Percentiles rank a stretch among this genome's conserved stretches.
phyloP scores from a whole-genome alignment of 106 monocot genomes.

The Platanthera zijinensis region DNA sequence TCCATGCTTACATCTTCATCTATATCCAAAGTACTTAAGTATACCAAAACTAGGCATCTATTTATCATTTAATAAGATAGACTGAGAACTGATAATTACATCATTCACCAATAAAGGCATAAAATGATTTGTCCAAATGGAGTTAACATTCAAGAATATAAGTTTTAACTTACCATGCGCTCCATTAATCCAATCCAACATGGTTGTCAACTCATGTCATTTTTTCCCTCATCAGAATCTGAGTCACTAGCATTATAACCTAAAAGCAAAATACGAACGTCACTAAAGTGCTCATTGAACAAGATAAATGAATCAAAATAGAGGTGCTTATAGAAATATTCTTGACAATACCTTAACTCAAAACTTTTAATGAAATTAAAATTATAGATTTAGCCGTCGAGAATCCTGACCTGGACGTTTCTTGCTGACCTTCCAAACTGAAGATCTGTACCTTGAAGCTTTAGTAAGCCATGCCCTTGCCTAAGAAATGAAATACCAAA shows the following conservation, averaged over 20 bases:
- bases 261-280: not conserved
- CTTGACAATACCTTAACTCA: not conserved
- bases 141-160: not conserved
- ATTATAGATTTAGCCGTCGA: not conserved
- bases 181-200: not conserved
- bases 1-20: too few relatives aligned
- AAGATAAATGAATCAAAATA: not conserved
- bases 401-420: constrained; percentile 65
- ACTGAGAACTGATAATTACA: not conserved
- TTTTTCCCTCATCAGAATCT: constrained; percentile 44
- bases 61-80: too few relatives aligned
- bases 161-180: constrained; percentile 10
- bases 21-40: too few relatives aligned
- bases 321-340: not conserved
- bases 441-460: constrained; percentile 62
- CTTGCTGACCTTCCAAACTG: constrained; percentile 66
- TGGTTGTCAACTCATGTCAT: constrained; percentile 14
- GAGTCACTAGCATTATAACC: constrained; percentile 70
- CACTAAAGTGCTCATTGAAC: not conserved
- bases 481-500: constrained; percentile 14
- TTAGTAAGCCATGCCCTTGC: constrained; percentile 61
- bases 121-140: not conserved
- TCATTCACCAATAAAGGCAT: not conserved
- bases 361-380: not conserved
- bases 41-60: too few relatives aligned